Evolutionary conservation across 2,329 filamentous ascomycete species (phyloP).

Genomic region (Stromatinia cepivora): DNA sequence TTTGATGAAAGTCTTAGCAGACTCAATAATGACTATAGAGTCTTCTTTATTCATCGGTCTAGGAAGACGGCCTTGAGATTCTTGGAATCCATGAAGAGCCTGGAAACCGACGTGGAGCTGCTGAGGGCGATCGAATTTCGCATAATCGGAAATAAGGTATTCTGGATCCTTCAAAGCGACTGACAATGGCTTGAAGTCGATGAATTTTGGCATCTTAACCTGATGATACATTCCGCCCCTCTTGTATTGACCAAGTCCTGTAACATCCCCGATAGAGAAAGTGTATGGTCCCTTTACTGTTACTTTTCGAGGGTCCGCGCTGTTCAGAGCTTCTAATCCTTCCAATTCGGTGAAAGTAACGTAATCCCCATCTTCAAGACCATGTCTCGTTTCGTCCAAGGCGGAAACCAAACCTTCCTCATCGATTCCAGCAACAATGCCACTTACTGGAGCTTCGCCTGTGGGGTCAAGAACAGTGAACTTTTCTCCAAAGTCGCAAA

Average conservation of each 20-base stretch:
- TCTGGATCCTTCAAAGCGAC: slow-evolving; percentile 82
- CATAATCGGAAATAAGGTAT: slow-evolving; percentile 89
- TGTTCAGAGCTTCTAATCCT: slow-evolving; percentile 88
- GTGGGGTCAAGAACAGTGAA: slow-evolving; percentile 89
- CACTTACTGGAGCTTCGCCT: slow-evolving; percentile 81
- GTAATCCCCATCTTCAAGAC: slow-evolving; percentile 92
- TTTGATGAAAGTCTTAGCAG: slow-evolving; percentile 72
- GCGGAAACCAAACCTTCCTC: slow-evolving; percentile 90
- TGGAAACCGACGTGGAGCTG: slow-evolving; percentile 93
- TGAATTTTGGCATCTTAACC: slow-evolving; percentile 96
- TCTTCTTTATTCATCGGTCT: slow-evolving; percentile 82
- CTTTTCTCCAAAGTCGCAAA: slow-evolving; percentile 94
- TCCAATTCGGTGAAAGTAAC: slow-evolving; percentile 92
- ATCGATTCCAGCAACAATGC: slow-evolving; percentile 87
- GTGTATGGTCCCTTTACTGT: slow-evolving; percentile 95
- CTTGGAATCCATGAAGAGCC: slow-evolving; percentile 82
- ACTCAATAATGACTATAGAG: slow-evolving; percentile 72
- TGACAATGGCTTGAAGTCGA: slow-evolving; percentile 83
- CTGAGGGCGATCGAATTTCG: slow-evolving; percentile 93
- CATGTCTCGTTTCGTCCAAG: slow-evolving; percentile 91
- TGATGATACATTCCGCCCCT: slow-evolving; percentile 88
- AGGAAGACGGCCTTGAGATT: slow-evolving; percentile 73
- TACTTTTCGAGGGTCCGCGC: slow-evolving; percentile 80
- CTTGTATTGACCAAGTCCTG: slow-evolving; percentile 81
- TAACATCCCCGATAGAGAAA: slow-evolving; percentile 94